phyloP scores from a whole-genome alignment of 176 grass and related monocot species.

The Hordeum marinum region DNA sequence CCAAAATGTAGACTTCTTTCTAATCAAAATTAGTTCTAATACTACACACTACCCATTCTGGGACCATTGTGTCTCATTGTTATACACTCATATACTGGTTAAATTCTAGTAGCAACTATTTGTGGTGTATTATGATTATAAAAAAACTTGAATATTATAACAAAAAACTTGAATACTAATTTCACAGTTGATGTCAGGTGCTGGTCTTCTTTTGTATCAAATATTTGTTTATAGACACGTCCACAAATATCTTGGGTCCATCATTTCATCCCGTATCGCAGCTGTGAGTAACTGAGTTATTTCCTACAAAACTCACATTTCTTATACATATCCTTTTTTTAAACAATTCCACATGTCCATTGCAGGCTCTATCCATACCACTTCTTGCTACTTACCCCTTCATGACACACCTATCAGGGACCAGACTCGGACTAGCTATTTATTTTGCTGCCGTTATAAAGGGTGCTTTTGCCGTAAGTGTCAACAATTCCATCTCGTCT shows the following conservation, averaged over 20 bases:
- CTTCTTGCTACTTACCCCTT: slow-evolving; percentile 62
- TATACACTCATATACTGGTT: neutral
- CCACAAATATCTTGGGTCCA: slow-evolving; percentile 34
- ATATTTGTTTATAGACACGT: slow-evolving; percentile 50
- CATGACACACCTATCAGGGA: slow-evolving; percentile 54
- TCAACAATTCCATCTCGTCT: neutral
- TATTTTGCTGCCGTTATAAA: slow-evolving; percentile 50
- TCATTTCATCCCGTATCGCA: slow-evolving; percentile 30
- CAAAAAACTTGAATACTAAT: no score
- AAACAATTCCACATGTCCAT: neutral
- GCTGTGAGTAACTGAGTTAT: slow-evolving; percentile 37
- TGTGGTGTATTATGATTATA: no score
- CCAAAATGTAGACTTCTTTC: no score
- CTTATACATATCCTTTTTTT: neutral
- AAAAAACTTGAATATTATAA: no score
- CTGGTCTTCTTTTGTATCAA: slow-evolving; percentile 67
- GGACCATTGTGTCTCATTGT: neutral
- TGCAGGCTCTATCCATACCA: slow-evolving; percentile 55
- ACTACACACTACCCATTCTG: neutral
- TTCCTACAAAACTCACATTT: neutral
- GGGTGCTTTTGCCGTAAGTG: slow-evolving; percentile 52
- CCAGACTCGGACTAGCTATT: slow-evolving; percentile 37
- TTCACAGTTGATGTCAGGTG: slow-evolving; percentile 33
- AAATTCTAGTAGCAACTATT: no score
- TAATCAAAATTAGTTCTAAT: neutral